Conservation (phyloP, 2,329 filamentous ascomycete genomes). For the Monilinia polystroma region DNA sequence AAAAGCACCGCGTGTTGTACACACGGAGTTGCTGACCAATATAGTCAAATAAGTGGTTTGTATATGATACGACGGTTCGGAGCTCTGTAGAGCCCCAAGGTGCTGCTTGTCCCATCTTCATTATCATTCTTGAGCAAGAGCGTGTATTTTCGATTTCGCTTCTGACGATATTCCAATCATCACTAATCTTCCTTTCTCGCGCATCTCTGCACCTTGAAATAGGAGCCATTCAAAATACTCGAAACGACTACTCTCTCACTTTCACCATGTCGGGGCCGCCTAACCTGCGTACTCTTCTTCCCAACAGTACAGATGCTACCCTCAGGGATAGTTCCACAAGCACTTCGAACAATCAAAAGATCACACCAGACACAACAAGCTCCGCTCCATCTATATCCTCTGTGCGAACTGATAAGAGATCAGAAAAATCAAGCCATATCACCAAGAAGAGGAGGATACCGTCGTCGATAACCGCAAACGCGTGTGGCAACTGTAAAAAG, state of each 20-base stretch:
- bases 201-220: background rate
- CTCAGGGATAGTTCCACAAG: background rate
- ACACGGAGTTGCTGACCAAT: background rate
- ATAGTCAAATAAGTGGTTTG: background rate
- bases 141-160: background rate
- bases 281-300: background rate
- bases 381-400: background rate
- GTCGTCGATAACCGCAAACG: constrained; percentile 1
- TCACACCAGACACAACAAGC: background rate
- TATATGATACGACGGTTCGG: background rate
- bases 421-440: background rate
- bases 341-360: background rate
- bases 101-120: background rate
- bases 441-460: constrained; percentile 7
- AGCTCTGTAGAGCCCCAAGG: background rate
- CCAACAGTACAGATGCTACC: background rate
- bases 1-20: background rate
- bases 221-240: background rate
- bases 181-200: background rate
- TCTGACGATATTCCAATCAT: background rate
- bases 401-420: background rate
- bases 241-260: background rate
- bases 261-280: background rate
- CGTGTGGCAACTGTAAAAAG: constrained; percentile 6
- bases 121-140: background rate